A percentile compares a stretch with the other conserved stretches of the same genome.
phyloP scores from a whole-genome alignment of 2,329 filamentous ascomycete genomes.

The Coniochaeta pulveracea region DNA sequence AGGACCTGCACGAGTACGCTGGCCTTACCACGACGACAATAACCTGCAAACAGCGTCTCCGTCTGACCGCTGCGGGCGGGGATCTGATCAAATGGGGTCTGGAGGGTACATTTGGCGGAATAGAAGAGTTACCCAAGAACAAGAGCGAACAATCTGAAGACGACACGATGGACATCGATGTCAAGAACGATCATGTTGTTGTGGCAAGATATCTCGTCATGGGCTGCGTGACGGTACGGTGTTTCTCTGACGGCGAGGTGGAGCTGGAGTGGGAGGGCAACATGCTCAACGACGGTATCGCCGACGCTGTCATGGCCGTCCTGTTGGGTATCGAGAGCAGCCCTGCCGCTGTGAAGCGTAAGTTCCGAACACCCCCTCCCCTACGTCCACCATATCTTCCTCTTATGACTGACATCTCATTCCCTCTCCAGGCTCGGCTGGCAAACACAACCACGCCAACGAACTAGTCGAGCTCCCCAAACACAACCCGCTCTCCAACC shows the following conservation, averaged over 20 bases:
- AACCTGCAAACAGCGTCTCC: constrained; percentile 82
- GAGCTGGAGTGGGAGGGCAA: constrained; percentile 97
- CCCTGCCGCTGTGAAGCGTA: constrained; percentile 87
- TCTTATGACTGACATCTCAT: constrained; percentile 1
- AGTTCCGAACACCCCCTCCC: no score
- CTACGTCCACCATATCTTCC: neutral
- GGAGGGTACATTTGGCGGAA: constrained; percentile 83
- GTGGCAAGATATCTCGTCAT: constrained; percentile 61
- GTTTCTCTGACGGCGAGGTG: constrained; percentile 65
- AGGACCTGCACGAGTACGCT: constrained; percentile 90
- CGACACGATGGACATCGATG: constrained; percentile 35
- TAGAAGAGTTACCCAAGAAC: constrained; percentile 57
- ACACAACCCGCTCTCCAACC: constrained; percentile 62
- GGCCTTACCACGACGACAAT: constrained; percentile 95
- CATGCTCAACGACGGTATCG: constrained; percentile 93
- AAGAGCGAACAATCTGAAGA: constrained; percentile 25
- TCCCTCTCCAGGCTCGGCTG: constrained; percentile 45
- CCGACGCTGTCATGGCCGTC: constrained; percentile 92
- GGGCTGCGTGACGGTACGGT: constrained; percentile 79
- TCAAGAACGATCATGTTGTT: constrained; percentile 50
- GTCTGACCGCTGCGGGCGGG: constrained; percentile 75
- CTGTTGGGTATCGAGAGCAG: constrained; percentile 87
- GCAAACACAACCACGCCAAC: constrained; percentile 38
- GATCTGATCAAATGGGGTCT: constrained; percentile 91
- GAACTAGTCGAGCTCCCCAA: constrained; percentile 23